Evolutionary conservation across 176 grass and related monocot species (phyloP).

Genomic region (Leersia perrieri): DNA sequence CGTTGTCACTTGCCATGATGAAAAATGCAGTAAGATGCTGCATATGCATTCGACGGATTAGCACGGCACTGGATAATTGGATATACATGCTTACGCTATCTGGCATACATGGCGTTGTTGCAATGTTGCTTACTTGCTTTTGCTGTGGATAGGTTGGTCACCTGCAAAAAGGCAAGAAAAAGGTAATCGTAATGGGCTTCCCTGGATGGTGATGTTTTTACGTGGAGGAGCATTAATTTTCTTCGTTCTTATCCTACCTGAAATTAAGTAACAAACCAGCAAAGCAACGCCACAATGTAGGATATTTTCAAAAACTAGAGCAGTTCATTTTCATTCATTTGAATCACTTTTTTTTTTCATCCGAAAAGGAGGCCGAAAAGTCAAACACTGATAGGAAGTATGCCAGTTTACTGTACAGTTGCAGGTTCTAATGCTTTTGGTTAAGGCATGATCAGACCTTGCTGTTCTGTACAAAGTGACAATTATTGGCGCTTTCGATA

Average conservation of each 20-base stretch:
- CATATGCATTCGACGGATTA: not conserved
- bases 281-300: not conserved
- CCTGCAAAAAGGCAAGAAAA: not conserved
- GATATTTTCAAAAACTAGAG: too few relatives aligned
- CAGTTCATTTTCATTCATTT: too few relatives aligned
- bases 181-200: not conserved
- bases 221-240: not conserved
- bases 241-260: not conserved
- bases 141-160: not conserved
- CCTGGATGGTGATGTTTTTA: not conserved
- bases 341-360: too few relatives aligned
- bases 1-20: not conserved
- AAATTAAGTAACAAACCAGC: not conserved
- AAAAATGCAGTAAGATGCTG: not conserved
- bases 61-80: not conserved
- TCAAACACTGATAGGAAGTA: too few relatives aligned
- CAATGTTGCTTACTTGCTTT: not conserved
- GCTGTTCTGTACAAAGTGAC: not conserved
- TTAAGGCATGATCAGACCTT: too few relatives aligned
- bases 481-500: slow-evolving; percentile 17
- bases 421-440: too few relatives aligned
- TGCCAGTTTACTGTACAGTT: too few relatives aligned
- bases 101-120: not conserved
- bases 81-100: not conserved
- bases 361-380: too few relatives aligned